Base-by-base conservation (phyloP, 306 rosid genomes). In the Castanea mollissima region DNA sequence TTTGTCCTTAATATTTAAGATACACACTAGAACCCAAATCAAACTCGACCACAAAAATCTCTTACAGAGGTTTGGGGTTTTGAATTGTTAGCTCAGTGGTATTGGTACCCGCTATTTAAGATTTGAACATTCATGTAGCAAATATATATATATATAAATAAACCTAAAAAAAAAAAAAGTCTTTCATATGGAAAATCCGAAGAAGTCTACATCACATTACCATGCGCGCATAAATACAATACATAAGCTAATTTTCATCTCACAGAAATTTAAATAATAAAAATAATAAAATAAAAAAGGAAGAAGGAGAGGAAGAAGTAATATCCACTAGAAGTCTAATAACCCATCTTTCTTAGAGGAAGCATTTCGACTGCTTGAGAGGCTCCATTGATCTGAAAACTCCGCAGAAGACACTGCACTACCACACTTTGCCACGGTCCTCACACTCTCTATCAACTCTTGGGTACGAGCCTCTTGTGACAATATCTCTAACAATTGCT, bases 361-460 rank as follows among this genome's bases (percentile, higher is more conserved):
- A 73, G 88, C 84, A 32, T 77, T 90, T 81, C 92, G 81, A 71
- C 88, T 86, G 55, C 85, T 87, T 0, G 92, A 89, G 54, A 91
- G 87, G 34, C 90, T 90, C 98, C 98, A 93, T 32, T 89, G 92
- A 75, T 93, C 93, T 19, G 94, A 88, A 80, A 88, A 80, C 35
- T 88, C 89, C n/a, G 79, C 78, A 73, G 80, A 80, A 19, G 90
- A 73, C 5, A 73, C 60, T n/a, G 81, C 73, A 49, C 79, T 77
- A 20, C 93, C 88, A 77, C 98, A 92, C 78, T 90, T 94, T 1
- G 98, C 98, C 10, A 94, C 97, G 11, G 88, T 89, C 25, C 94
- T 86, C 0, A 92, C 90, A n/a, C 87, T 92, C 79, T 94, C 91
- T 35, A 94, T 83, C 87, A 94, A 80, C 78, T 92, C 96, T 81